Evolutionary conservation across 495 filamentous ascomycete genomes (phyloP).

Genomic region (Hamigera avellanea): DNA sequence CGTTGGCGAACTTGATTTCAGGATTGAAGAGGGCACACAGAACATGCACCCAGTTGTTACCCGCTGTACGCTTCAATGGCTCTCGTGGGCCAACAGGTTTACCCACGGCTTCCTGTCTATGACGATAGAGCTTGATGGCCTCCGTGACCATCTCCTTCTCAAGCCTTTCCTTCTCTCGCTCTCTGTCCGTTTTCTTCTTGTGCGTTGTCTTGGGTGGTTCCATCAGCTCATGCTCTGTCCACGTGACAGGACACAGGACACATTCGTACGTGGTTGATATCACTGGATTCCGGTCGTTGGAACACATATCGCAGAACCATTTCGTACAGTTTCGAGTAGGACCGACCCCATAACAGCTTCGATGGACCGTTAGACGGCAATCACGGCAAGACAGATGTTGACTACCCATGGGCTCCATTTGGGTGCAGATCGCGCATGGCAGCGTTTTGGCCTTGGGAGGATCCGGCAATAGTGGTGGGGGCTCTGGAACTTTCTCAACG

Average conservation of each 20-base stretch:
- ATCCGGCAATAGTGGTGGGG: slow-evolving; percentile 52
- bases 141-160: slow-evolving; percentile 70
- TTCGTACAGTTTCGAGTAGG: slow-evolving; percentile 59
- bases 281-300: slow-evolving; percentile 78
- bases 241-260: slow-evolving; percentile 68
- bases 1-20: slow-evolving; percentile 81
- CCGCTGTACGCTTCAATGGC: slow-evolving; percentile 79
- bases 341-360: slow-evolving; percentile 77
- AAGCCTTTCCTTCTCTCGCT: slow-evolving; percentile 73
- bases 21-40: slow-evolving; percentile 83
- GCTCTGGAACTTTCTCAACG: slow-evolving; percentile 43
- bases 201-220: slow-evolving; percentile 73
- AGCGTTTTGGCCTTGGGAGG: slow-evolving; percentile 63
- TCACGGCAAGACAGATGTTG: slow-evolving; percentile 67
- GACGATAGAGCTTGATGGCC: slow-evolving; percentile 65
- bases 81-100: slow-evolving; percentile 76
- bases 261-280: slow-evolving; percentile 88
- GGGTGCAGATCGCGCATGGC: slow-evolving; percentile 75
- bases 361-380: slow-evolving; percentile 88
- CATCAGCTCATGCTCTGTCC: slow-evolving; percentile 68
- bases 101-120: slow-evolving; percentile 72
- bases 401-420: slow-evolving; percentile 59
- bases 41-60: slow-evolving; percentile 98
- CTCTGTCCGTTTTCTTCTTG: slow-evolving; percentile 90
- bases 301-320: slow-evolving; percentile 94